phyloP scores from a whole-genome alignment of 768 basidiomycete genomes.

The Coprinopsis sp. region DNA sequence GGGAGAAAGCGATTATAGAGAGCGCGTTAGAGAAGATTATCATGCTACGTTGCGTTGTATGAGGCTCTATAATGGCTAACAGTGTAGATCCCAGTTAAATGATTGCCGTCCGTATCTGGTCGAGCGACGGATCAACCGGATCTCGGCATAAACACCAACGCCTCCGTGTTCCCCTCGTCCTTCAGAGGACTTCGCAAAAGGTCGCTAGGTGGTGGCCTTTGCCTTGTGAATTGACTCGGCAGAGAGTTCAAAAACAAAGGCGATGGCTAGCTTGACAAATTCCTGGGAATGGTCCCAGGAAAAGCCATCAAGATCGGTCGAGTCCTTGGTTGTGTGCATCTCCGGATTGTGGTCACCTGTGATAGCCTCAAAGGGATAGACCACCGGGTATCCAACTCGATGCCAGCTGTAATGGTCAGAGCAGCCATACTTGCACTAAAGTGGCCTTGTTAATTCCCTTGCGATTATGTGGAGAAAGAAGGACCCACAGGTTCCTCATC shows the following conservation, averaged over 20 bases:
- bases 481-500: slow-evolving; percentile 34
- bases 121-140: too few species aligned
- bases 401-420: slow-evolving; percentile 47
- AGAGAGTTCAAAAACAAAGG: slow-evolving; percentile 45
- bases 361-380: slow-evolving; percentile 41
- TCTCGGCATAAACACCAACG: too few species aligned
- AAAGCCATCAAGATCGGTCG: slow-evolving; percentile 43
- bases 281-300: slow-evolving; percentile 49
- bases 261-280: slow-evolving; percentile 57
- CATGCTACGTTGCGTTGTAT: too few species aligned
- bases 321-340: slow-evolving; percentile 40
- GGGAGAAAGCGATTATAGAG: too few species aligned
- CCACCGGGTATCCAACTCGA: slow-evolving; percentile 34
- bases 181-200: too few species aligned
- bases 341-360: slow-evolving; percentile 41
- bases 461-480: background rate
- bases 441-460: background rate
- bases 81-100: too few species aligned
- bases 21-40: too few species aligned
- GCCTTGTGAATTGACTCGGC: background rate
- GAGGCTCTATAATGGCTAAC: too few species aligned
- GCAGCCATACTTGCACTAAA: slow-evolving; percentile 36
- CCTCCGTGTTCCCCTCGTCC: too few species aligned
- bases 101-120: too few species aligned
- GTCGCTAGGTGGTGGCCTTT: too few species aligned